These are phyloP conservation scores for Lecanicillium sp. DNA, from an alignment of 2,329 filamentous ascomycete species.

Conservation along the genomic window DNA sequence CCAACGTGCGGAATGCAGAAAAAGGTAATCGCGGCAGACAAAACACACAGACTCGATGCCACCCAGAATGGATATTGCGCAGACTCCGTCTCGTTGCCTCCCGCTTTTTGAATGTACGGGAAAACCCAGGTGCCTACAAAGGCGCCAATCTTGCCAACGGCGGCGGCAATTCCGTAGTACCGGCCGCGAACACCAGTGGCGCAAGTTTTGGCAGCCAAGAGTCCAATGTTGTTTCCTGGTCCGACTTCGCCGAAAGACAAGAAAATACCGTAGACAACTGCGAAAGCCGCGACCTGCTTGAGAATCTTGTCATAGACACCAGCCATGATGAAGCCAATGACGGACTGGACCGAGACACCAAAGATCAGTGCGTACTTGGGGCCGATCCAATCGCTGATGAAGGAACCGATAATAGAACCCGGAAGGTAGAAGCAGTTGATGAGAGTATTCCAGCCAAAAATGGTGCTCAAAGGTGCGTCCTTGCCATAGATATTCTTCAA, in stretches of 20 bases:
- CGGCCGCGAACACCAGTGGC: conserved; percentile 78
- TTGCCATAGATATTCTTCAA: conserved; percentile 55
- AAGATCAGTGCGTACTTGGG: conserved; percentile 65
- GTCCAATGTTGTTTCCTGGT: conserved; percentile 84
- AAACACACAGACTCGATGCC: conserved; percentile 65
- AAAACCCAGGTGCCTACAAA: conserved; percentile 84
- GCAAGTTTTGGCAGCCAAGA: conserved; percentile 78
- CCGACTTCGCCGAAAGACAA: conserved; percentile 47
- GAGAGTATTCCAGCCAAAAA: conserved; percentile 82
- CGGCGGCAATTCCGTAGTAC: conserved; percentile 65
- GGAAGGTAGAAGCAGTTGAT: conserved; percentile 87
- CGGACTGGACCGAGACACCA: conserved; percentile 63
- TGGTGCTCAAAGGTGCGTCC: conserved; percentile 57
- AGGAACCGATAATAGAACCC: conserved; percentile 69
- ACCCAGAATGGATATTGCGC: conserved; percentile 90
- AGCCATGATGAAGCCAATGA: conserved; percentile 85
- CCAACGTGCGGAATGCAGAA: conserved; percentile 68
- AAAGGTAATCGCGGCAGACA: conserved; percentile 52
- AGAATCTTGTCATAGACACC: conserved; percentile 67
- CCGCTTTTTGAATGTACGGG: conserved; percentile 59
- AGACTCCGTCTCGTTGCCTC: conserved; percentile 41
- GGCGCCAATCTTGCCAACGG: conserved; percentile 67
- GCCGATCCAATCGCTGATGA: conserved; percentile 69
- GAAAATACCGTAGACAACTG: conserved; percentile 30
- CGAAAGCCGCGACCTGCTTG: conserved; percentile 31